Evolutionary conservation across 495 filamentous ascomycete species (phyloP).

Genomic region (Apodospora peruviana): DNA sequence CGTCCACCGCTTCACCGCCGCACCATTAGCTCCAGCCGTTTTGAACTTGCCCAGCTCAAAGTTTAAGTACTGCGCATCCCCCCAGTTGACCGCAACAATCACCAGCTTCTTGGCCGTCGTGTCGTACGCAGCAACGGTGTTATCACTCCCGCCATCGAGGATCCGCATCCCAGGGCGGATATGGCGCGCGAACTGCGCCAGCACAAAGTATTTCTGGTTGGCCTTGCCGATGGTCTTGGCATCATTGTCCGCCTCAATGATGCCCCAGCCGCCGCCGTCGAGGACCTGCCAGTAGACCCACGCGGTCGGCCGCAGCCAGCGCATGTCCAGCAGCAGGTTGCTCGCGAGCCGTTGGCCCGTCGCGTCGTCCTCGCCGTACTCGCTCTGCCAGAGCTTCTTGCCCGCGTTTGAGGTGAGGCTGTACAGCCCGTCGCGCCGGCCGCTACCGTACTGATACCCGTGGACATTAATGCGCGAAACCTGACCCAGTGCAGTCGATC

Average conservation of each 20-base stretch:
- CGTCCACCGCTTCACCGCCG: conserved; percentile 27
- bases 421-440: conserved; percentile 21
- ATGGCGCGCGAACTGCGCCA: conserved; percentile 33
- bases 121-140: conserved; percentile 32
- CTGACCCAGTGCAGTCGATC: conserved; percentile 13
- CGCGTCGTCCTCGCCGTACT: conserved; percentile 34
- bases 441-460: conserved; percentile 30
- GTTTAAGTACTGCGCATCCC: conserved; percentile 27
- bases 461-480: conserved; percentile 33
- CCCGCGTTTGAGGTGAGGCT: conserved; percentile 10
- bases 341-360: conserved; percentile 23
- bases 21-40: conserved; percentile 18
- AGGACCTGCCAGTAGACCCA: conserved; percentile 39
- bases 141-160: conserved; percentile 26
- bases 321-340: conserved; percentile 31
- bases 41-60: conserved; percentile 29
- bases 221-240: conserved; percentile 15
- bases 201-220: conserved; percentile 31
- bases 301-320: conserved; percentile 32
- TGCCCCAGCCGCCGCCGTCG: conserved; percentile 30
- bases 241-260: conserved; percentile 28
- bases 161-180: conserved; percentile 31
- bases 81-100: conserved; percentile 34
- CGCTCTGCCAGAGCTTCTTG: conserved; percentile 35
- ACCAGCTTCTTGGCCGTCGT: conserved; percentile 22